Conservation (phyloP, 192 early-diverging fungal species). For the Podila verticillata region DNA sequence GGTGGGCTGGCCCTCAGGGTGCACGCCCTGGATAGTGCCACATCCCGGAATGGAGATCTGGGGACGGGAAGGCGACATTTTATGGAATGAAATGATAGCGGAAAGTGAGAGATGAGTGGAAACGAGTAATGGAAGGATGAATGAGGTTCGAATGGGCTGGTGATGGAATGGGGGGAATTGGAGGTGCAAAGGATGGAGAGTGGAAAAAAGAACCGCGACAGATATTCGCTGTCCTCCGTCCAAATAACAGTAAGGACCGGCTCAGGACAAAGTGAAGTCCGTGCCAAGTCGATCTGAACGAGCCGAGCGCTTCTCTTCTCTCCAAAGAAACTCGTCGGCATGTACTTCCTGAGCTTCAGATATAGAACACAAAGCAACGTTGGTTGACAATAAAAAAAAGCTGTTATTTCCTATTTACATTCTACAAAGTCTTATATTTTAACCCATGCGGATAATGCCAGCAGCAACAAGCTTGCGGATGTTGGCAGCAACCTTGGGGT, state of each 20-base stretch:
- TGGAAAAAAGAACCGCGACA: background rate
- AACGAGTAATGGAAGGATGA: background rate
- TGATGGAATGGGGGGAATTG: background rate
- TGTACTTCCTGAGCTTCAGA: too few relatives aligned
- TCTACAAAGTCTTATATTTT: conserved; percentile 18
- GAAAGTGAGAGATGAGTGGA: background rate
- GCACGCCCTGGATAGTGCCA: conserved; percentile 17
- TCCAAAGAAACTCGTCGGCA: too few relatives aligned
- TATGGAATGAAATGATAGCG: background rate
- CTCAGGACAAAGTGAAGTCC: conserved; percentile 77
- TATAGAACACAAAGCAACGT: conserved; percentile 78
- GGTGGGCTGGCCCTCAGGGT: conserved; percentile 12
- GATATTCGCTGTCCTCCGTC: conserved; percentile 2
- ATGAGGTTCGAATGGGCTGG: background rate
- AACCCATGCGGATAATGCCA: conserved; percentile 82
- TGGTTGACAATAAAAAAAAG: conserved; percentile 79
- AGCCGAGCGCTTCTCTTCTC: too few relatives aligned
- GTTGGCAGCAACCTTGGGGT: conserved; percentile 92
- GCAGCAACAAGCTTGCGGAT: conserved; percentile 93
- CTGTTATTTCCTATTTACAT: conserved; percentile 78
- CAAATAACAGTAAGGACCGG: background rate
- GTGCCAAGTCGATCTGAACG: conserved; percentile 48
- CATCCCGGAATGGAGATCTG: conserved; percentile 32
- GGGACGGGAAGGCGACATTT: conserved; percentile 15
- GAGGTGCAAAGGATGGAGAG: background rate